Base-by-base conservation (phyloP, 2,329 filamentous ascomycete species). In the Trichoderma afroharzianum region DNA sequence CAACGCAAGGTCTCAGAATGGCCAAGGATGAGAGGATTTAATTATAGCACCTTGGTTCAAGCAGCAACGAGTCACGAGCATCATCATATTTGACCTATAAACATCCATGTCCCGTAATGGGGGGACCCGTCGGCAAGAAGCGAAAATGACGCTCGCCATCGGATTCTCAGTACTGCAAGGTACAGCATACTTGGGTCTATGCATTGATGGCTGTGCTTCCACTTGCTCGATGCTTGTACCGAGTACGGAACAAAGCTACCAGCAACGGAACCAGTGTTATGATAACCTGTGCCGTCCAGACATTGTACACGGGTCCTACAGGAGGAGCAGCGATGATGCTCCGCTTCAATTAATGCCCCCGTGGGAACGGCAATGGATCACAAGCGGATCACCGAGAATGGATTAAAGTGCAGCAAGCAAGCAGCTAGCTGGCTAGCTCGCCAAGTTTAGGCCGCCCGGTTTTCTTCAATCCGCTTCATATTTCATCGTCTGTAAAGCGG, bases 21-120 rank as follows among this genome's bases (percentile, higher is more conserved):
- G 63, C 32, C 47, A 32, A 39, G 28, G 36, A 26, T 26, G 66
- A 43, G 50, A 58, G 3, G 39, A 33, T 61, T 63, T 70, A 63
- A 63, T 63, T 15, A 70, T 63, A 70, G 68, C 68, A 62, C n/a
- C 1, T 55, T 36, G n/a, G n/a, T 43, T 63, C 43, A 63, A 62
- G 21, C 21, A 57, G 58, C 58, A 39, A n/a, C 39, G 43, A 53
- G 67, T 62, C 58, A 70, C 67, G 67, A 63, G n/a, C 39, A 24
- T 55, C 67, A 36, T 28, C 39, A 30, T 47, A 53, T 36, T 53
- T 15, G 32, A 47, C 33, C 12, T 47, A 18, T 58, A 47, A 26
- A 15, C 28, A 50, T 15, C 36, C 36, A 21, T 43, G 15, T 53
- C 39, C 36, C 21, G 39, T 50, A 62, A 62, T 59, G n/a, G 39